A percentile compares a stretch with the other conserved stretches of the same genome.
These are phyloP conservation scores for Neurospora terricola DNA, from an alignment of 495 filamentous ascomycete genomes.

Conservation along the genomic window DNA sequence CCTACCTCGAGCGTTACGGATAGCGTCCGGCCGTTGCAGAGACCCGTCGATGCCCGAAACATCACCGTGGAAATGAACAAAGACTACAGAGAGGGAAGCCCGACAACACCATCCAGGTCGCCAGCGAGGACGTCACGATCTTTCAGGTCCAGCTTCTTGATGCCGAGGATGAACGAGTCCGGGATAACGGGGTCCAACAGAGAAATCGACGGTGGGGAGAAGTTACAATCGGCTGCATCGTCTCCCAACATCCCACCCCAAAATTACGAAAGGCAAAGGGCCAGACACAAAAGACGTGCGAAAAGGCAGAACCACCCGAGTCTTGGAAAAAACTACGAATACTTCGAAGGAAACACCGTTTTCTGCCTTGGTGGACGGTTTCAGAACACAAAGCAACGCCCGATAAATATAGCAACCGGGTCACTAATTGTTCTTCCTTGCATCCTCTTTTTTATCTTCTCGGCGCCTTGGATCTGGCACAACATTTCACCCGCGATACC, in stretches of 20 bases:
- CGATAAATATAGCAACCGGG: conserved; percentile 86
- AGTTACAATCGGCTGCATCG: conserved; percentile 64
- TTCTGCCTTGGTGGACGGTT: conserved; percentile 80
- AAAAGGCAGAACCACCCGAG: conserved; percentile 20
- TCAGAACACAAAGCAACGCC: conserved; percentile 79
- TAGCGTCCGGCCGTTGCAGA: conserved; percentile 59
- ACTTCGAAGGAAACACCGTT: conserved; percentile 83
- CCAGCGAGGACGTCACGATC: conserved; percentile 59
- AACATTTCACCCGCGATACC: conserved; percentile 89
- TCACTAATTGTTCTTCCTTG: conserved; percentile 65
- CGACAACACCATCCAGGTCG: conserved; percentile 21
- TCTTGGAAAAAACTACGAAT: conserved; percentile 65
- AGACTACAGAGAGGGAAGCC: conserved; percentile 37
- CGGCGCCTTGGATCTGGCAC: conserved; percentile 83
- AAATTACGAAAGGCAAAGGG: conserved; percentile 12
- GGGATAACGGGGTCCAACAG: conserved; percentile 39
- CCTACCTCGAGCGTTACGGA: conserved; percentile 59
- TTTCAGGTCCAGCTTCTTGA: conserved; percentile 58
- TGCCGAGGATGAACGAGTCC: conserved; percentile 38
- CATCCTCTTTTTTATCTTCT: conserved; percentile 75
- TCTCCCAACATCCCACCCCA: conserved; percentile 50
- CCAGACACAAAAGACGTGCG: conserved; percentile 9
- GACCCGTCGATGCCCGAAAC: conserved; percentile 39
- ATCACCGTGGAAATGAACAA: conserved; percentile 48
- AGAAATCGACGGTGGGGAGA: conserved; percentile 56